phyloP scores from a whole-genome alignment of 2,329 filamentous ascomycete species.

The Hymenoscyphus occultus region DNA sequence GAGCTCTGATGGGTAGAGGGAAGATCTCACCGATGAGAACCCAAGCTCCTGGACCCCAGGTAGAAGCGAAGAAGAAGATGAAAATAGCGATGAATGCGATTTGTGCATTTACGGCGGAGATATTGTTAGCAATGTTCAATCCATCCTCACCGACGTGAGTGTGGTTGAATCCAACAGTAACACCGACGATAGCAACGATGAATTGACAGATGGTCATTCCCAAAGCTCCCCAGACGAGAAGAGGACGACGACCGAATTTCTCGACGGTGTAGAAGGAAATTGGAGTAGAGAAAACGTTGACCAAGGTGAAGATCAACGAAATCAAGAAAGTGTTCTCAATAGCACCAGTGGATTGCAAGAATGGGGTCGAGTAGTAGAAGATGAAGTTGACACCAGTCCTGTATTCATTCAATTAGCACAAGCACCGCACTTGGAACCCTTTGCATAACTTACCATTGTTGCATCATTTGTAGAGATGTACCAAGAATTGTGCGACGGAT shows the following conservation, averaged over 20 bases:
- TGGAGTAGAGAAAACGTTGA: slow-evolving; percentile 83
- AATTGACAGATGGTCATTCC: slow-evolving; percentile 88
- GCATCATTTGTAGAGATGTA: slow-evolving; percentile 78
- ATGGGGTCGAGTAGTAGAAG: slow-evolving; percentile 90
- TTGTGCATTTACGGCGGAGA: slow-evolving; percentile 60
- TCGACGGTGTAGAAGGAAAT: slow-evolving; percentile 83
- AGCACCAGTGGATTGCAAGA: slow-evolving; percentile 68
- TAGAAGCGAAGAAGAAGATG: slow-evolving; percentile 80
- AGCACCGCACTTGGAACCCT: slow-evolving; percentile 73
- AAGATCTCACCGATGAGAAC: slow-evolving; percentile 84
- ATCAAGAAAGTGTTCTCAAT: slow-evolving; percentile 71
- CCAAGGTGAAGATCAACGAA: slow-evolving; percentile 88
- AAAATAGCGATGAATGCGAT: slow-evolving; percentile 86
- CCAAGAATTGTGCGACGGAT: slow-evolving; percentile 69
- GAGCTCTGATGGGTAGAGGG: slow-evolving; percentile 80
- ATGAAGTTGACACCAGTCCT: slow-evolving; percentile 86
- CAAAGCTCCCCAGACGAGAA: slow-evolving; percentile 73
- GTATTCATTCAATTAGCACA: slow-evolving; percentile 73
- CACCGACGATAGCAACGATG: slow-evolving; percentile 66
- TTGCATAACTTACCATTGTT: slow-evolving; percentile 48
- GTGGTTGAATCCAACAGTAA: slow-evolving; percentile 16
- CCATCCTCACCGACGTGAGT: slow-evolving; percentile 55
- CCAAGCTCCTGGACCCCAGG: slow-evolving; percentile 80
- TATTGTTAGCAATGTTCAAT: slow-evolving; percentile 39
- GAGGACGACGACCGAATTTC: slow-evolving; percentile 71